Evolutionary conservation across 352 stramenopile species (phyloP).

Genomic region (Blastocystis hominis): DNA sequence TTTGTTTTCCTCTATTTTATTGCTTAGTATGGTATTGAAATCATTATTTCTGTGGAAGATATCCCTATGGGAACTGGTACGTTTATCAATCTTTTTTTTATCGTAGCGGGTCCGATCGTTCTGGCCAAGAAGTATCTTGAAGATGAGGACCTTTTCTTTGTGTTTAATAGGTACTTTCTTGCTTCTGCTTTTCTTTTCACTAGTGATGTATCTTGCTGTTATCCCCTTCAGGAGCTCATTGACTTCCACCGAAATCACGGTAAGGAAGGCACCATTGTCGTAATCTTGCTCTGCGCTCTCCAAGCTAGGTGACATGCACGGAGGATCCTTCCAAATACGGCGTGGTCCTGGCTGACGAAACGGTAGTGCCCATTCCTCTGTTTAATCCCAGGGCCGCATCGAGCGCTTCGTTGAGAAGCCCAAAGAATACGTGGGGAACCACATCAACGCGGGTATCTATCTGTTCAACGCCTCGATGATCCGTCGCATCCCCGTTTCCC

Average conservation of each 20-base stretch:
- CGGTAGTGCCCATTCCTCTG: neutral
- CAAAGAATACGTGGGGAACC: slow-evolving; percentile 75
- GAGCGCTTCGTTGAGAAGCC: slow-evolving; percentile 79
- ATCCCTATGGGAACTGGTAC: slow-evolving; percentile 57
- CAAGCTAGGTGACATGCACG: slow-evolving; percentile 66
- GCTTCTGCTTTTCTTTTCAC: neutral
- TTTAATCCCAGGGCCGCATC: slow-evolving; percentile 65
- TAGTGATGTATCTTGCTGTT: slow-evolving; percentile 76
- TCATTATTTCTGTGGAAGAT: slow-evolving; percentile 68
- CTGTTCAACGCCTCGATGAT: slow-evolving; percentile 77
- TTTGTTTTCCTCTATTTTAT: slow-evolving; percentile 11
- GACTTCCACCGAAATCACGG: slow-evolving; percentile 72
- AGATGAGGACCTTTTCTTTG: slow-evolving; percentile 74
- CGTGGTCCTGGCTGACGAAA: slow-evolving; percentile 70
- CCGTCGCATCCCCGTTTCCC: slow-evolving; percentile 69
- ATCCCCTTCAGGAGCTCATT: slow-evolving; percentile 64
- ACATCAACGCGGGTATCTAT: slow-evolving; percentile 80
- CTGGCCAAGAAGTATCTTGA: slow-evolving; percentile 73
- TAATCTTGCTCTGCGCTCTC: neutral
- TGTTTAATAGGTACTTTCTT: slow-evolving; percentile 67
- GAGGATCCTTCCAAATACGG: slow-evolving; percentile 79
- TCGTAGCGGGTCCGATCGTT: slow-evolving; percentile 70
- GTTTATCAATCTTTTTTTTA: neutral
- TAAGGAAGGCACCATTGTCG: slow-evolving; percentile 71
- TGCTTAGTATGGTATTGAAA: slow-evolving; percentile 74